phyloP scores from a whole-genome alignment of 139 green algal species.

The Haematococcus sp. region DNA sequence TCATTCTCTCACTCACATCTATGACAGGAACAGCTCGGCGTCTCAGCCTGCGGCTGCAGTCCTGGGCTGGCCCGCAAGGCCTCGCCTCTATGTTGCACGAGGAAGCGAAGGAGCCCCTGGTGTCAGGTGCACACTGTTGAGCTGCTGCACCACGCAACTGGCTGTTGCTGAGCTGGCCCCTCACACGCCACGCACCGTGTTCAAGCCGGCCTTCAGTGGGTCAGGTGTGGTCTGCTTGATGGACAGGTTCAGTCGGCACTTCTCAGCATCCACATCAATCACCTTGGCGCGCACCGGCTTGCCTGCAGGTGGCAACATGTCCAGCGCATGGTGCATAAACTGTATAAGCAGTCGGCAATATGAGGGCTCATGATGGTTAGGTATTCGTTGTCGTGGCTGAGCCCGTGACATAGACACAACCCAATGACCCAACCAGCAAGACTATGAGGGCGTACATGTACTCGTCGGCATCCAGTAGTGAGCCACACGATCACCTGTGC shows the following conservation, averaged over 20 bases:
- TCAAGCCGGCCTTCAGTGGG: slow-evolving; percentile 47
- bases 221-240: slow-evolving; percentile 41
- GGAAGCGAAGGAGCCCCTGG: no score
- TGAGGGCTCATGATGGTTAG: not conserved
- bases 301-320: slow-evolving; percentile 14
- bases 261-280: slow-evolving; percentile 19
- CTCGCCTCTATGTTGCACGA: no score
- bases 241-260: slow-evolving; percentile 34
- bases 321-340: not conserved
- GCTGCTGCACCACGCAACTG: no score
- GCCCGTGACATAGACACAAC: not conserved
- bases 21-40: no score
- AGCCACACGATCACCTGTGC: no score
- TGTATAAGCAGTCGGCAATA: not conserved
- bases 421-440: not conserved
- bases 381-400: not conserved
- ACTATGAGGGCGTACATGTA: no score
- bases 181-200: not conserved
- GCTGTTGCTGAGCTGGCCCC: no score
- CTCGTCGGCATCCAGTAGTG: no score
- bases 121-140: no score
- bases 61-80: no score
- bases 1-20: no score
- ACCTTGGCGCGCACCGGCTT: slow-evolving; percentile 27
- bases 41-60: no score